Percentiles rank a stretch among this genome's conserved stretches.
Evolutionary conservation across 352 stramenopile genomes (phyloP).

Genomic region (Pythium angustatum): DNA sequence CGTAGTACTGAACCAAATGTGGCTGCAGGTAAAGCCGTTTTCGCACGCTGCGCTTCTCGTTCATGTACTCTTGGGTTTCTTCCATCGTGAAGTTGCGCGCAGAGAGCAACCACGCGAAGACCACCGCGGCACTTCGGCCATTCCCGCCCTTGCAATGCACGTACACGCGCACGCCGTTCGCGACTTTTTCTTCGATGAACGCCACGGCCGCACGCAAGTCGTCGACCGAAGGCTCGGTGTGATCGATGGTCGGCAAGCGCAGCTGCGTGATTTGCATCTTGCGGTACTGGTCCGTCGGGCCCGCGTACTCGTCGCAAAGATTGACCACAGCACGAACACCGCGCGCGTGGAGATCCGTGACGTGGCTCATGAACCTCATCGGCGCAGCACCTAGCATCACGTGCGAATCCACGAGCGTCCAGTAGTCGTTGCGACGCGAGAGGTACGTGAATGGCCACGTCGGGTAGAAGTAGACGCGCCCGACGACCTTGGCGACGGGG

Average conservation of each 20-base stretch:
- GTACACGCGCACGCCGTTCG: slow-evolving; percentile 90
- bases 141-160: slow-evolving; percentile 97
- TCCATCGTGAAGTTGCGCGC: slow-evolving; percentile 67
- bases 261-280: slow-evolving; percentile 89
- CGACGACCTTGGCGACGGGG: slow-evolving; percentile 74
- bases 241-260: slow-evolving; percentile 89
- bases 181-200: slow-evolving; percentile 90
- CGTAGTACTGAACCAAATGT: slow-evolving; percentile 81
- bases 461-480: slow-evolving; percentile 89
- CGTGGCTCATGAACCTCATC: slow-evolving; percentile 88
- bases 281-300: slow-evolving; percentile 87
- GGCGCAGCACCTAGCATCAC: slow-evolving; percentile 91
- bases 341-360: slow-evolving; percentile 73
- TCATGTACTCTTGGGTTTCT: slow-evolving; percentile 89
- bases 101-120: slow-evolving; percentile 90
- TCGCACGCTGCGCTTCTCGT: slow-evolving; percentile 87
- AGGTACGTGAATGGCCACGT: slow-evolving; percentile 92
- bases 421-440: slow-evolving; percentile 87
- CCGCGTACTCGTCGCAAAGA: slow-evolving; percentile 95
- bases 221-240: slow-evolving; percentile 74
- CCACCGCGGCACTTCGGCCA: slow-evolving; percentile 91
- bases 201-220: slow-evolving; percentile 74
- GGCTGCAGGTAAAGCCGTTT: slow-evolving; percentile 88
- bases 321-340: slow-evolving; percentile 93
- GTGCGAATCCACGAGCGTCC: slow-evolving; percentile 90